phyloP scores from a whole-genome alignment of 2,329 filamentous ascomycete species.

The Sarocladiaceae sp. region DNA sequence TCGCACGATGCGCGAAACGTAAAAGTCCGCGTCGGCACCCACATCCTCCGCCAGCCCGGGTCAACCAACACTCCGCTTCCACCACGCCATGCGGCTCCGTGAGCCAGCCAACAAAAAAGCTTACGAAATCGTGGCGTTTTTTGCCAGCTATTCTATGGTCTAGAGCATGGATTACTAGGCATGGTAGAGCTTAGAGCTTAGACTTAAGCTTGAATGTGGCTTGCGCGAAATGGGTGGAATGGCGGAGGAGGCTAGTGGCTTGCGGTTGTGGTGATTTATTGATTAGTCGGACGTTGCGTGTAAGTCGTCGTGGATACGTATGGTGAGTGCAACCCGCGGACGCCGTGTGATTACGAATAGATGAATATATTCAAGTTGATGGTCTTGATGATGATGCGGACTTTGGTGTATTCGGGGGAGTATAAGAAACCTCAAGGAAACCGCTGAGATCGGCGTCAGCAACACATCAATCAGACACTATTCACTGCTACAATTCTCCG shows the following conservation, averaged over 20 bases:
- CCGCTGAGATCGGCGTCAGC: too few species aligned
- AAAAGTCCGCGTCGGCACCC: neutral
- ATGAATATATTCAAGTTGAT: neutral
- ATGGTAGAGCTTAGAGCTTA: too few species aligned
- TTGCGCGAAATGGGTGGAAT: slow-evolving; percentile 2
- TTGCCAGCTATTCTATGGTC: neutral
- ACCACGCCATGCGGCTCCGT: too few species aligned
- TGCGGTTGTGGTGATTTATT: neutral
- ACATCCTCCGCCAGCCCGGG: neutral
- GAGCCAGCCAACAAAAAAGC: too few species aligned
- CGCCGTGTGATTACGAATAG: neutral
- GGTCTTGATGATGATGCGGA: neutral
- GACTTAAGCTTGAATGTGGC: neutral
- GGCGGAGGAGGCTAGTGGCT: neutral
- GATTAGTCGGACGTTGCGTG: neutral
- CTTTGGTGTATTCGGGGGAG: neutral
- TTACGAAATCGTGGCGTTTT: neutral
- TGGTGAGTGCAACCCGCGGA: neutral
- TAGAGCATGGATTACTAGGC: too few species aligned
- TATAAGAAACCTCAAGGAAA: neutral
- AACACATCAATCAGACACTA: too few species aligned
- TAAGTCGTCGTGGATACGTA: neutral
- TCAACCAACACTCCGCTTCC: slow-evolving; percentile 1
- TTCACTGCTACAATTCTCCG: too few species aligned
- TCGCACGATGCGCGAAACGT: too few species aligned